Evolutionary conservation across 177 flowering plant genomes (phyloP).

Genomic region (Vitis hybrid): DNA sequence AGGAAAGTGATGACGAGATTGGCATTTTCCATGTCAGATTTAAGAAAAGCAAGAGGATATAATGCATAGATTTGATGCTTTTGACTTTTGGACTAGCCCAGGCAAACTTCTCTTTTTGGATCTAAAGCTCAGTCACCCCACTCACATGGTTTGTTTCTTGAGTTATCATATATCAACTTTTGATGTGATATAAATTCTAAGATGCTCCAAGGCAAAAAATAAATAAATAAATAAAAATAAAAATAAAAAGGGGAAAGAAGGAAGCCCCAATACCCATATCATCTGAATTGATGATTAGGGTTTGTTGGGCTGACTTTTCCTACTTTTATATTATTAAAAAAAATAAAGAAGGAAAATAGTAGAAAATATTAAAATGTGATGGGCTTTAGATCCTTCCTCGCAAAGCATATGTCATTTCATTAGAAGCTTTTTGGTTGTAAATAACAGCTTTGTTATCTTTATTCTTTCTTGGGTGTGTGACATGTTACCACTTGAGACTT

Average conservation of each 20-base stretch:
- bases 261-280: background rate
- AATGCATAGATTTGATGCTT: slow-evolving; percentile 32
- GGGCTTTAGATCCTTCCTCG: slow-evolving; percentile 33
- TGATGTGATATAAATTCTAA: slow-evolving; percentile 7
- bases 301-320: slow-evolving; percentile 23
- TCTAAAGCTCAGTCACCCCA: slow-evolving; percentile 35
- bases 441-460: slow-evolving; percentile 35
- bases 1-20: no score
- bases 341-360: slow-evolving; percentile 2
- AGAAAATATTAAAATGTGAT: no score
- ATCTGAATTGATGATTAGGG: slow-evolving; percentile 22
- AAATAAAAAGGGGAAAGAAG: background rate
- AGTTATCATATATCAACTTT: slow-evolving; percentile 21
- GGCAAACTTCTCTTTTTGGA: slow-evolving; percentile 41
- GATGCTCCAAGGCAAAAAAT: background rate
- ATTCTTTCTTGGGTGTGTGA: slow-evolving; percentile 30
- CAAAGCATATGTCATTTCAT: slow-evolving; percentile 32
- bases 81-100: slow-evolving; percentile 39
- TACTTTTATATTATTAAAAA: background rate
- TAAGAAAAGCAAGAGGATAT: no score
- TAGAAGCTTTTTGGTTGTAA: slow-evolving; percentile 33
- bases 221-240: slow-evolving; percentile 1
- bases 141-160: slow-evolving; percentile 46
- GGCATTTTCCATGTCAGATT: no score
- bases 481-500: slow-evolving; percentile 41